phyloP scores from a whole-genome alignment of 164 flowering plant genomes.

The Annona cherimola region DNA sequence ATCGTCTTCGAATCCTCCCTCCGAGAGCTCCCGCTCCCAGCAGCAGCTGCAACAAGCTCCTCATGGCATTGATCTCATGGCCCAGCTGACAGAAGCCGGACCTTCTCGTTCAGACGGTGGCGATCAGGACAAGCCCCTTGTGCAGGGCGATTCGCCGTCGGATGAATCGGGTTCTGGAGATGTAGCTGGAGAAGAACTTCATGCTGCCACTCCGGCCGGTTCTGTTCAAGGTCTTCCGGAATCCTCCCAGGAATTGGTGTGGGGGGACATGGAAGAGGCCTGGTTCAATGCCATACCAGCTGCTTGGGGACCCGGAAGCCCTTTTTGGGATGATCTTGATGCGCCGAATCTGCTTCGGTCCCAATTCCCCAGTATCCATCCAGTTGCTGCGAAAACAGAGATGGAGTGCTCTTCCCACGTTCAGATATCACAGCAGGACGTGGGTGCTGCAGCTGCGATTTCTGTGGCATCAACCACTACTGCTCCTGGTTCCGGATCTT shows the following conservation, averaged over 20 bases:
- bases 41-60: constrained; percentile 14
- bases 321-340: constrained; percentile 82
- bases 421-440: constrained; percentile 7
- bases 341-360: constrained; percentile 32
- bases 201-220: constrained; percentile 4
- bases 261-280: constrained; percentile 72
- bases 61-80: constrained; percentile 11
- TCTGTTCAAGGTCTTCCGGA: constrained; percentile 19
- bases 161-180: constrained; percentile 31
- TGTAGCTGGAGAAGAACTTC: constrained; percentile 4
- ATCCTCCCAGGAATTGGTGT: constrained; percentile 37
- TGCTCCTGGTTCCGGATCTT: constrained; percentile 15
- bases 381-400: constrained; percentile 19
- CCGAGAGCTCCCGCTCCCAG: neutral
- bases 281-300: constrained; percentile 70
- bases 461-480: constrained; percentile 4
- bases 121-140: constrained; percentile 4
- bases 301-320: constrained; percentile 82
- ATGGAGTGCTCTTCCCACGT: constrained; percentile 11
- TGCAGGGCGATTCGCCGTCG: constrained; percentile 12
- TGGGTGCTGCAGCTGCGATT: neutral
- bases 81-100: neutral
- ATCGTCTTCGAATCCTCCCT: constrained; percentile 8
- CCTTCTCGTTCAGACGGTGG: neutral
- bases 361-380: constrained; percentile 25